A percentile compares a stretch with the other conserved stretches of the same genome.
Evolutionary conservation across 2,329 filamentous ascomycete species (phyloP).

Genomic region (Talaromyces sp.): DNA sequence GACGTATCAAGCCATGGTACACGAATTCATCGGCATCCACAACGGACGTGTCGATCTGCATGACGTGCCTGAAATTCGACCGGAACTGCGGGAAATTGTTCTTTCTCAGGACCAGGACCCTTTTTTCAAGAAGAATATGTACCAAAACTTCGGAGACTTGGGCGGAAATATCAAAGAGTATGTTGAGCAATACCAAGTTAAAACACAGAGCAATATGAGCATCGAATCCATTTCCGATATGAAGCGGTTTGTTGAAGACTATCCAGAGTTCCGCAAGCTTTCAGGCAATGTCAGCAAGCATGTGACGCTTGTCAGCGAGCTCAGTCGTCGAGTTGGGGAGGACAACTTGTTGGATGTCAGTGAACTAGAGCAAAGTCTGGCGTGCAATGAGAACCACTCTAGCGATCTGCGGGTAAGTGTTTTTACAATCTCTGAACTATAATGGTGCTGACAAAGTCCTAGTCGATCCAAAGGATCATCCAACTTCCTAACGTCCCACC

Average conservation of each 20-base stretch:
- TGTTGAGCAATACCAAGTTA: constrained; percentile 95
- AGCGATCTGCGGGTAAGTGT: constrained; percentile 74
- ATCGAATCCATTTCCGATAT: constrained; percentile 97
- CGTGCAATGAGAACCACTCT: constrained; percentile 92
- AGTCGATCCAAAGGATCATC: constrained; percentile 82
- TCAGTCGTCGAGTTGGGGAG: constrained; percentile 79
- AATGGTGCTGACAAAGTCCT: constrained; percentile 13
- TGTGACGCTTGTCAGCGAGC: constrained; percentile 88
- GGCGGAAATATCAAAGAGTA: constrained; percentile 98
- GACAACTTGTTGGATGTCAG: constrained; percentile 92
- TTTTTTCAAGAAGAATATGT: constrained; percentile 99
- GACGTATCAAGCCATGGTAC: constrained; percentile 99
- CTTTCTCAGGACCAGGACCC: constrained; percentile 95
- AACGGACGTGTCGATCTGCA: constrained; percentile 92
- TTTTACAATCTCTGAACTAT: background rate
- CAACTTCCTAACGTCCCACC: constrained; percentile 70
- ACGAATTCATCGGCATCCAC: constrained; percentile 86
- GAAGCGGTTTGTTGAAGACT: constrained; percentile 99
- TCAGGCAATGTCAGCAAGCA: constrained; percentile 99
- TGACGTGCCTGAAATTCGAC: constrained; percentile 74
- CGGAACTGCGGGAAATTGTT: constrained; percentile 89
- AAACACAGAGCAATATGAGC: constrained; percentile 92
- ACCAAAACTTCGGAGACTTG: constrained; percentile 91
- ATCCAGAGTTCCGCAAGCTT: constrained; percentile 93
- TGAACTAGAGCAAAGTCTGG: constrained; percentile 92